Percentiles rank a stretch among this genome's conserved stretches.
Conservation (phyloP, 148 eudicot species). For the Vaccinium corymbosum region DNA sequence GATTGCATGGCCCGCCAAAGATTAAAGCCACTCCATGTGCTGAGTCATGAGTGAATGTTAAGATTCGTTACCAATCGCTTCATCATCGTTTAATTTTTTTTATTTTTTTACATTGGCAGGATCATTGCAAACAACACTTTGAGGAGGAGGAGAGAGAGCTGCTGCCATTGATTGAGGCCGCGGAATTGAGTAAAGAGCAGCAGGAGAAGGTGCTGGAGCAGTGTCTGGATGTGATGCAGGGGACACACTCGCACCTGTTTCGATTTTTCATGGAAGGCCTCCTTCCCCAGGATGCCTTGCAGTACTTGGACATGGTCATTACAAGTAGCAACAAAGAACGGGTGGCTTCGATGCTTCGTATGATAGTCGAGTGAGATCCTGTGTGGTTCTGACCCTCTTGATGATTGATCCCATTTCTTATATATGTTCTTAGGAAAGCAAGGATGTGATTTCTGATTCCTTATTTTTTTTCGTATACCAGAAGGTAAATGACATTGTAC, state of each 20-base stretch:
- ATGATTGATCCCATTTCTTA: not conserved
- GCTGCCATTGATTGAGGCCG: slow-evolving; percentile 73
- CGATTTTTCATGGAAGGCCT: slow-evolving; percentile 77
- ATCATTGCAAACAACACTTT: slow-evolving; percentile 70
- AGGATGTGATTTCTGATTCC: not conserved
- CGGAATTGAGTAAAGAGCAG: slow-evolving; percentile 51
- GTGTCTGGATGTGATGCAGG: slow-evolving; percentile 69
- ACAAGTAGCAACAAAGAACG: slow-evolving; percentile 39
- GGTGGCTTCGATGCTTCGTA: slow-evolving; percentile 44
- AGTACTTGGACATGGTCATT: slow-evolving; percentile 63
- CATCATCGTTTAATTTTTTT: not conserved
- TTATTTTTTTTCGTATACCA: not conserved
- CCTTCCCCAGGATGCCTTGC: slow-evolving; percentile 68
- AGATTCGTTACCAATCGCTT: not conserved
- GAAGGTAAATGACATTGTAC: not conserved
- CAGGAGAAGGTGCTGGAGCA: slow-evolving; percentile 54
- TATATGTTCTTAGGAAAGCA: not conserved
- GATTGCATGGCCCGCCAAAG: not conserved
- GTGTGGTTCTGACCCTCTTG: not conserved
- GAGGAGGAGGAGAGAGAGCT: slow-evolving; percentile 71
- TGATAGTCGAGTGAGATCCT: slow-evolving; percentile 54
- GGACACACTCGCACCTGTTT: slow-evolving; percentile 73
- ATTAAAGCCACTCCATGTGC: not conserved
- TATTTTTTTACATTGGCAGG: slow-evolving; percentile 33
- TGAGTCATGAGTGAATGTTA: not conserved